A percentile compares a stretch with the other conserved stretches of the same genome.
These are phyloP conservation scores for Apophysomyces trapeziformis DNA, from an alignment of 371 early-diverging fungal genomes.

Conservation along the genomic window DNA sequence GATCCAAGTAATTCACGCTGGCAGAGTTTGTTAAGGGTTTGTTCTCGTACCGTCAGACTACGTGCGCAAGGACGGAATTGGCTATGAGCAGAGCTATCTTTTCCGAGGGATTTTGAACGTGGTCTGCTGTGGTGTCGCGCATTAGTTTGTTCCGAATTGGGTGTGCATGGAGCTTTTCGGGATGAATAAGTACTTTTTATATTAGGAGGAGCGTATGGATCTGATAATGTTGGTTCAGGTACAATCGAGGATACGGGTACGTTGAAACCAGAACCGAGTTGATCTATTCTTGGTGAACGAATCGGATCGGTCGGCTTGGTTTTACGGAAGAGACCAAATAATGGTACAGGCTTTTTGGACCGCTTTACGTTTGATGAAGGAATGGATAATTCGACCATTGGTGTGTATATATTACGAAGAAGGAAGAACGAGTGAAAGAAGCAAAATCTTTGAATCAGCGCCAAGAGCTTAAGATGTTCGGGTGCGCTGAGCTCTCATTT, in stretches of 20 bases:
- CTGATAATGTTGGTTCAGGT: slow-evolving; percentile 6
- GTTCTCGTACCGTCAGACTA: slow-evolving; percentile 15
- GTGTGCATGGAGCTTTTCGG: neutral
- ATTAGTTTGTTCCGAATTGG: neutral
- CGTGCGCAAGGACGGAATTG: slow-evolving; percentile 5
- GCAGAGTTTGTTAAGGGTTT: slow-evolving; percentile 15
- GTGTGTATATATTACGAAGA: neutral
- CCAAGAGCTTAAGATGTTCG: slow-evolving; percentile 7
- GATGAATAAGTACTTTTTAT: neutral
- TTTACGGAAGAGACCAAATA: slow-evolving; percentile 15
- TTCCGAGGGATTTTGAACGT: slow-evolving; percentile 3
- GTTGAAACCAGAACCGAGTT: slow-evolving; percentile 1
- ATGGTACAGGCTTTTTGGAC: slow-evolving; percentile 15
- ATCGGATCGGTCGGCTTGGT: neutral
- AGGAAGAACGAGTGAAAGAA: neutral
- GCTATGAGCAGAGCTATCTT: neutral
- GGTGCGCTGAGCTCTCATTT: slow-evolving; percentile 1
- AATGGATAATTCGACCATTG: slow-evolving; percentile 2
- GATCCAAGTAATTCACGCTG: slow-evolving; percentile 3
- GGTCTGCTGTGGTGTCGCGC: neutral
- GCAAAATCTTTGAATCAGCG: slow-evolving; percentile 8
- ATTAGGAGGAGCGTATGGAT: neutral
- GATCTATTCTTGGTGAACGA: neutral
- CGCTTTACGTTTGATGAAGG: neutral
- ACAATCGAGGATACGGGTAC: neutral